Evolutionary conservation across 2,329 filamentous ascomycete species (phyloP), one percentile per base, ranked within the genome.

Genomic region (Bipolaris sorokiniana): DNA sequence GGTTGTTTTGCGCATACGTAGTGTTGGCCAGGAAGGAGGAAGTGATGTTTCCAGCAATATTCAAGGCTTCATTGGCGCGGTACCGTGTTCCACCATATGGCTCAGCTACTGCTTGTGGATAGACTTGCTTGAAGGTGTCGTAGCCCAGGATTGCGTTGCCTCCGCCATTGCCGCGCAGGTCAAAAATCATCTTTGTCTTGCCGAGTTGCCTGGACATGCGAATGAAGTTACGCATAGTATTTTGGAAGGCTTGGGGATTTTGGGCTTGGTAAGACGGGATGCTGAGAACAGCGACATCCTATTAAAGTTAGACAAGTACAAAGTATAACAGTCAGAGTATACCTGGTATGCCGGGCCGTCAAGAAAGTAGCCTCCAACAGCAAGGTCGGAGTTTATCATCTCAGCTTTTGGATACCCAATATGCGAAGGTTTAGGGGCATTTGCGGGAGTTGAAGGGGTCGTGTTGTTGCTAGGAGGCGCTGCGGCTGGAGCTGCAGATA

Each of bases 101-200:
- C 5, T 74, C 69, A 49, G 72, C 65, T 1, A 71, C 67, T 5
- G 72, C 63, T 0, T 68, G 63, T 5, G 84, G 84, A 69, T 85
- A 85, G 42, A 86, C 78, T 63, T 84, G 81, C 33, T 79, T 79
- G 67, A 87, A 87, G 0, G 74, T 67, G 51, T 80, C 77, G 58
- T 76, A 78, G 49, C 73, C 78, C 5, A 78, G 69, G 23, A 75
- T 70, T 13, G 74, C 72, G 20, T 70, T 72, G 34, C 88, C 88
- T 37, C 88, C 88, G 0, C 78, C 78, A 61, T 90, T 91, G 2
- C 77, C 80, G 3, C 83, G 81, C 6, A 90, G 67, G 61, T 90
- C 88, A 56, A 90, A 83, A 28, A 90, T 79, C 5, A 90, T 77
- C 69, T 84, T 87, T n/a, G 78, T 84, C 68, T 86, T 87, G 2